Conservation (phyloP, 1,139 yeast species). For the Debaryomyces sp. region DNA sequence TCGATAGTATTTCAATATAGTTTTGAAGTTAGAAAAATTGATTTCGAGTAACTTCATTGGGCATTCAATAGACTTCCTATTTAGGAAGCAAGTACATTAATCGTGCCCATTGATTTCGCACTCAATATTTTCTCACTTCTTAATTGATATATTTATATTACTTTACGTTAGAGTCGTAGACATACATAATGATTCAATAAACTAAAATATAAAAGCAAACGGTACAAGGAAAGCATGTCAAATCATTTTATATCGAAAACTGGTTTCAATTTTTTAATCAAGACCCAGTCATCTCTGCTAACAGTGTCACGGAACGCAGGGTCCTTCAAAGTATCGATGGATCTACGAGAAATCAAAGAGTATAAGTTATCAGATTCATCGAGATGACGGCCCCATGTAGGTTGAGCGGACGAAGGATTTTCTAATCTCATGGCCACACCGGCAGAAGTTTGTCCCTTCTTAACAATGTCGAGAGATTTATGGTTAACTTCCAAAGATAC, state of each 20-base stretch:
- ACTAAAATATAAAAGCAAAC: background rate
- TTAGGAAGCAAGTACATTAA: constrained; percentile 11
- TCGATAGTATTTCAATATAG: background rate
- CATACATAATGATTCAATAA: constrained; percentile 6
- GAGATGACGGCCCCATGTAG: constrained; percentile 99
- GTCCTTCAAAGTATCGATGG: constrained; percentile 96
- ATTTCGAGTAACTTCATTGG: constrained; percentile 18
- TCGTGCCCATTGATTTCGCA: background rate
- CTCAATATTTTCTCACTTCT: background rate
- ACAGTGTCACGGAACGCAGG: constrained; percentile 96
- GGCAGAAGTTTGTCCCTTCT: constrained; percentile 94
- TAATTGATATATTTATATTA: constrained; percentile 1
- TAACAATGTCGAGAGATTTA: constrained; percentile 74
- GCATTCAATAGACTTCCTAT: constrained; percentile 16
- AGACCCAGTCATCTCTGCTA: constrained; percentile 91
- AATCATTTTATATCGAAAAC: constrained; percentile 71
- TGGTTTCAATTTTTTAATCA: constrained; percentile 85
- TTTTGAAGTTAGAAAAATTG: constrained; percentile 8
- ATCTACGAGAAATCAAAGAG: constrained; percentile 83
- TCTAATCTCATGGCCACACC: constrained; percentile 99
- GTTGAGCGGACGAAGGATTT: constrained; percentile 88
- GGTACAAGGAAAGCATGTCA: background rate
- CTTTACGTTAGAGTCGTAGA: constrained; percentile 5
- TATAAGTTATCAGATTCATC: constrained; percentile 89
- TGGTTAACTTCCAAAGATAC: constrained; percentile 93